phyloP scores from a whole-genome alignment of 2,329 filamentous ascomycete species.

The Ophiosphaerella narmari region DNA sequence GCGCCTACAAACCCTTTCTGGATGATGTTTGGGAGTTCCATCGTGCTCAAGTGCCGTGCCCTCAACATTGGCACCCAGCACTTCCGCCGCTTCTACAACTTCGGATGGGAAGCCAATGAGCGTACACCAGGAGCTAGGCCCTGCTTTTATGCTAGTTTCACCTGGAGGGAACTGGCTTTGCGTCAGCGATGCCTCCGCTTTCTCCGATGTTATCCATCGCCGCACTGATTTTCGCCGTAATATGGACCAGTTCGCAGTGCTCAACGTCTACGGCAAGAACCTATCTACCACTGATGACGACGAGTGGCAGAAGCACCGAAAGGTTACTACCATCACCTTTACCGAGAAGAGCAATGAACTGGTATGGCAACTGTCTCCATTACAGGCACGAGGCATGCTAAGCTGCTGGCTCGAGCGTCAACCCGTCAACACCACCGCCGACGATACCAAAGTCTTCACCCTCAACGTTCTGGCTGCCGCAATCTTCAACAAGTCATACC shows the following conservation, averaged over 20 bases:
- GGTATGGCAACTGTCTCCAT: conserved; percentile 24
- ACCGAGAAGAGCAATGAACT: conserved; percentile 34
- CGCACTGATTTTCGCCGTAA: conserved; percentile 17
- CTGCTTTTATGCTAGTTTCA: conserved; percentile 10
- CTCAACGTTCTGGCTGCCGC: conserved; percentile 17
- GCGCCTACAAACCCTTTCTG: conserved; percentile 18
- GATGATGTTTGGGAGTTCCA: conserved; percentile 12
- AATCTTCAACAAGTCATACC: conserved; percentile 11
- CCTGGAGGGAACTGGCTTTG: conserved; percentile 9
- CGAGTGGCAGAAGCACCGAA: conserved; percentile 33
- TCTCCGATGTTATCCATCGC: conserved; percentile 11
- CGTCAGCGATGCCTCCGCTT: conserved; percentile 10
- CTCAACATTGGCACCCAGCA: conserved; percentile 7
- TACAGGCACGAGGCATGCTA: conserved; percentile 17
- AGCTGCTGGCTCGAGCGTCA: neutral
- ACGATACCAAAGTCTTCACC: conserved; percentile 14
- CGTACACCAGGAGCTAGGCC: neutral
- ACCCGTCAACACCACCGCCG: neutral
- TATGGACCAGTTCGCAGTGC: conserved; percentile 20
- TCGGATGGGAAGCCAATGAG: conserved; percentile 16
- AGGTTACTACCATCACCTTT: conserved; percentile 26
- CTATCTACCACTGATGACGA: conserved; percentile 25
- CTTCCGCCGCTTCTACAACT: conserved; percentile 6
- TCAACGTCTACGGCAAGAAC: conserved; percentile 29
- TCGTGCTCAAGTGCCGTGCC: conserved; percentile 3